Conservation (phyloP, 129 eudicot species). For the Rutidosis leptorrhynchoides region DNA sequence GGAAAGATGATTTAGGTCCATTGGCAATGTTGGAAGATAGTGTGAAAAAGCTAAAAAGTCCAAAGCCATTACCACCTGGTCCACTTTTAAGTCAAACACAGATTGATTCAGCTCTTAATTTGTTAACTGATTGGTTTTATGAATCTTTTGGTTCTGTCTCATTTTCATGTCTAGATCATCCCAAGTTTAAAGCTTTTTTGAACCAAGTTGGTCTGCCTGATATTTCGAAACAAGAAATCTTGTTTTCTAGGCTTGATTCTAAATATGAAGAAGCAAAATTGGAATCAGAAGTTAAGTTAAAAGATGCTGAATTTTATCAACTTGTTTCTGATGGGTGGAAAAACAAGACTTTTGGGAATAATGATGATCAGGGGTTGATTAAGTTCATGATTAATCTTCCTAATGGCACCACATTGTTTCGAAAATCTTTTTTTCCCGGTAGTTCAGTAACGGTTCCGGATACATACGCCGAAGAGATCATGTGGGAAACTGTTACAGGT, state of each 20-base stretch:
- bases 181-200: constrained; percentile 74
- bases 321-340: constrained; percentile 71
- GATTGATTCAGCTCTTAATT: constrained; percentile 48
- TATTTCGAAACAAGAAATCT: constrained; percentile 40
- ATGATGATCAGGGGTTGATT: constrained; percentile 49
- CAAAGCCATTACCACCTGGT: constrained; percentile 53
- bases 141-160: constrained; percentile 74
- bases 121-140: constrained; percentile 72
- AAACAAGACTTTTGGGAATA: constrained; percentile 29
- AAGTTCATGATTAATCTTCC: constrained; percentile 77
- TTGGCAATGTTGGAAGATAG: constrained; percentile 77
- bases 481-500: constrained; percentile 61
- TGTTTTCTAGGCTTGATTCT: constrained; percentile 51
- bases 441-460: constrained; percentile 38
- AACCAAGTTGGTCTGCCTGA: constrained; percentile 68
- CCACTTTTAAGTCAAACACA: constrained; percentile 52
- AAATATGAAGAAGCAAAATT: constrained; percentile 59
- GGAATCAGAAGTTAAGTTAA: constrained; percentile 59
- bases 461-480: constrained; percentile 65
- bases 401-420: constrained; percentile 68
- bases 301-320: constrained; percentile 71
- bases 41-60: constrained; percentile 73
- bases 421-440: constrained; percentile 38
- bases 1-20: constrained; percentile 74
- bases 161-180: constrained; percentile 70